Percentiles rank a stretch among this genome's conserved stretches.
Conservation (phyloP, 1,284 basidiomycete species). For the Anthracocystis setariae region DNA sequence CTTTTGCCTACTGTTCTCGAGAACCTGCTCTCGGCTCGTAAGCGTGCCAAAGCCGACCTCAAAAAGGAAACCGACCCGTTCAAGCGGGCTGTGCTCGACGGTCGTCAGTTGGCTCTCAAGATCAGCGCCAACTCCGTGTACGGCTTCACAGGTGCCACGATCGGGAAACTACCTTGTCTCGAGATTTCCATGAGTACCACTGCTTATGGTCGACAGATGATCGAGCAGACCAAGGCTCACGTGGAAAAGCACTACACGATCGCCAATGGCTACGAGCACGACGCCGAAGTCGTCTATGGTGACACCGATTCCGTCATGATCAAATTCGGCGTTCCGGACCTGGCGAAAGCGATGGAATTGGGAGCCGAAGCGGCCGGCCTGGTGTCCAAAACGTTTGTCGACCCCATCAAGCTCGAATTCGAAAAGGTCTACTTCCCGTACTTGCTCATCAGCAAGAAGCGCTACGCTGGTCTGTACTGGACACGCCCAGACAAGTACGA, state of each 20-base stretch:
- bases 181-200: conserved; percentile 68
- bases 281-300: conserved; percentile 66
- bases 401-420: conserved; percentile 67
- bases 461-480: conserved; percentile 67
- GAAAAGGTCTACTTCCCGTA: conserved; percentile 68
- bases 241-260: conserved; percentile 66
- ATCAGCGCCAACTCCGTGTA: conserved; percentile 68
- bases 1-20: conserved; percentile 65
- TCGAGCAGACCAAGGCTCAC: conserved; percentile 63
- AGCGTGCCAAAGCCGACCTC: conserved; percentile 66
- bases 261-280: conserved; percentile 66
- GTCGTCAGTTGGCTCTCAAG: conserved; percentile 66
- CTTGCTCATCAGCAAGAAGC: conserved; percentile 67
- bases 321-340: conserved; percentile 63
- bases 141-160: conserved; percentile 66
- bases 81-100: conserved; percentile 66
- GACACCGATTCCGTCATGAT: conserved; percentile 68
- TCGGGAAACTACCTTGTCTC: conserved; percentile 66
- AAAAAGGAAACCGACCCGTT: conserved; percentile 67
- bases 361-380: conserved; percentile 92
- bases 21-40: conserved; percentile 62
- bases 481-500: conserved; percentile 63
- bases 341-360: conserved; percentile 63
- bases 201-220: conserved; percentile 67
- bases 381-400: conserved; percentile 71